Base-by-base conservation (phyloP, 768 basidiomycete genomes). In the Vararia minispora region DNA sequence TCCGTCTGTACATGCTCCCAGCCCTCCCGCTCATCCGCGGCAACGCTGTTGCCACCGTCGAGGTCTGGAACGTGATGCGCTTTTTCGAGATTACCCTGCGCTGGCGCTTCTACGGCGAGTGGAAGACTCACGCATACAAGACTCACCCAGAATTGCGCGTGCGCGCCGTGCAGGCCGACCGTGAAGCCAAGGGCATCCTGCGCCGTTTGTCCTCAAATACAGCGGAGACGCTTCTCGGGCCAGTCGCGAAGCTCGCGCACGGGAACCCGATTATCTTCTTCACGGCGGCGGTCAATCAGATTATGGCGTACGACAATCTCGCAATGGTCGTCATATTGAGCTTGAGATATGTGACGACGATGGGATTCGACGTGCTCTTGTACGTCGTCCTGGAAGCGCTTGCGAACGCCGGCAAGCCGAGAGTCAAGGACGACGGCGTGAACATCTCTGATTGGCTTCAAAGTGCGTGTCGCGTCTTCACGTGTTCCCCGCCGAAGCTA, bases 291-390 rank as follows among this genome's bases (percentile, higher is more conserved):
- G 79, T 99, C 33, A 79, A 81, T 47, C 95, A 98, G 58, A 84
- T 97, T 41, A 89, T 90, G 81, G 80, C 87, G 11, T 99, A 99
- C 52, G 87, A 94, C 54, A 99, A 98, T 58, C 61, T 95, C 37
- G 88, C 87, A 8, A 72, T 71, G 28, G 87, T 91, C 16, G 83
- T 97, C 29, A 83, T 98, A 18, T 89, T 90, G 49, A 84, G 84
- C 13, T 67, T 90, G 48, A 68, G 85, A 54, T 92, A 86, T 60
- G 77, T 90, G 46, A 90, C 89, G 3, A 81, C 80, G 45, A 82
- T 99, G 72, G 88, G 88, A 6, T 97, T 89, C 52, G 95, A 99
- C 53, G 88, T 95, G 7, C 65, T 97, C 9, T 77, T 88, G 13
- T 98, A 80, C 54, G 67, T 87, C 38, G 72, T 95, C 43, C 66